phyloP scores from a whole-genome alignment of 345 rosid genomes.

The Populus nigra region DNA sequence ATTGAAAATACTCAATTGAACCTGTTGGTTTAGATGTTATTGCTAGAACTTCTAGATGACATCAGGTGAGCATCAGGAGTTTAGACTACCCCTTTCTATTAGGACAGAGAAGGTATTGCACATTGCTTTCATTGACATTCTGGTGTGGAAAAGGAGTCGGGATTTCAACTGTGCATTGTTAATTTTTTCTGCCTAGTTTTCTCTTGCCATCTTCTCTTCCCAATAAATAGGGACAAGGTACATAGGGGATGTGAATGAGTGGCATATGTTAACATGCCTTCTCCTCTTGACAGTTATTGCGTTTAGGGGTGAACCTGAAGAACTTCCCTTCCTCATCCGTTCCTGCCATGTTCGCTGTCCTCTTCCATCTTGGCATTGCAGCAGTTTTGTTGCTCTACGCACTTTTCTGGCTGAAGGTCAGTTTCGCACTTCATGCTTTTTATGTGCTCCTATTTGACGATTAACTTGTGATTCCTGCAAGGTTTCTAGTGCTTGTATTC shows the following conservation, averaged over 20 bases:
- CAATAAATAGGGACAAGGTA: not conserved
- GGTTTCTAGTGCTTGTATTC: not conserved
- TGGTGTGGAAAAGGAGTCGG: not conserved
- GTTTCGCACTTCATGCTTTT: slow-evolving; percentile 1
- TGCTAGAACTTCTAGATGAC: not conserved
- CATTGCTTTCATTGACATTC: not conserved
- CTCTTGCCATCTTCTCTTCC: not conserved
- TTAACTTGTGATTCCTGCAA: not conserved
- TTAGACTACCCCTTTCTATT: not conserved
- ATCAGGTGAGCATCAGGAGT: not conserved
- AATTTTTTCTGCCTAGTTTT: not conserved
- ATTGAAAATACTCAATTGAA: not conserved
- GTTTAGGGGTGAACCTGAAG: slow-evolving; percentile 80
- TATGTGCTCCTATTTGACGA: not conserved
- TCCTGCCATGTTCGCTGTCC: slow-evolving; percentile 62
- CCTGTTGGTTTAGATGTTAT: not conserved
- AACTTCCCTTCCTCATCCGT: slow-evolving; percentile 68
- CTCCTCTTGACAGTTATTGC: slow-evolving; percentile 48
- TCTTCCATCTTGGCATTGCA: slow-evolving; percentile 86
- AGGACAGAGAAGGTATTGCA: not conserved
- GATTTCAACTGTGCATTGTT: not conserved
- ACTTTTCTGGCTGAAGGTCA: slow-evolving; percentile 94
- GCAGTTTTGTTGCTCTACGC: slow-evolving; percentile 78
- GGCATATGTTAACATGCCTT: slow-evolving; percentile 2
- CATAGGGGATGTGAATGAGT: not conserved